A percentile compares a stretch with the other conserved stretches of the same genome.
phyloP scores from a whole-genome alignment of 768 basidiomycete species.

The Leucosporidium scottii region DNA sequence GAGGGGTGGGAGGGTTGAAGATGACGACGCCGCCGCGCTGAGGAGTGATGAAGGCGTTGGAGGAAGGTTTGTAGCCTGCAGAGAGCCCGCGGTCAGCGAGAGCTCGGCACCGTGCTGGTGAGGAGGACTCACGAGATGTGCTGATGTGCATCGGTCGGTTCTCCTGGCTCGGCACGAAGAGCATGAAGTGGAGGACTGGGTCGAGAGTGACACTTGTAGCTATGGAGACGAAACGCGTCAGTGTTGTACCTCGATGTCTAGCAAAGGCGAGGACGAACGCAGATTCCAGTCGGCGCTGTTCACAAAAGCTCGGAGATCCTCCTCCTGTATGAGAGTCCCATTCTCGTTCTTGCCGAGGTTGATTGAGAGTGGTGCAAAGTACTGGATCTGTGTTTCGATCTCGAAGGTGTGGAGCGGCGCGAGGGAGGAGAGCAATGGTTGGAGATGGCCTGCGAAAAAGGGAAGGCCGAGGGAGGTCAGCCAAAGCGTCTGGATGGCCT shows the following conservation, averaged over 20 bases:
- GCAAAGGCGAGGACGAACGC: slow-evolving; percentile 49
- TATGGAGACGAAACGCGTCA: slow-evolving; percentile 40
- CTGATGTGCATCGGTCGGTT: slow-evolving; percentile 65
- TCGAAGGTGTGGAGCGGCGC: slow-evolving; percentile 76
- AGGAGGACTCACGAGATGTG: background rate
- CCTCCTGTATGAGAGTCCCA: slow-evolving; percentile 58
- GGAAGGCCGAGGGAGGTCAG: too few species aligned
- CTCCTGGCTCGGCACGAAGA: slow-evolving; percentile 71
- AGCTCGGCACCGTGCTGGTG: background rate
- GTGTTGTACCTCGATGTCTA: too few species aligned
- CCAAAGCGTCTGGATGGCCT: background rate
- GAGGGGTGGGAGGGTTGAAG: slow-evolving; percentile 50
- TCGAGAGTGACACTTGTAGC: slow-evolving; percentile 89
- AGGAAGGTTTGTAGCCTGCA: slow-evolving; percentile 50
- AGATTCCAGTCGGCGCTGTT: slow-evolving; percentile 95
- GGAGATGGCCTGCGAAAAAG: slow-evolving; percentile 55
- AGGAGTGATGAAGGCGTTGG: slow-evolving; percentile 74
- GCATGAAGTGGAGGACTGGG: slow-evolving; percentile 83
- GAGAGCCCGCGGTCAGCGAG: background rate
- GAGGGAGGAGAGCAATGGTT: slow-evolving; percentile 58
- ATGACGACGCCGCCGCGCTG: slow-evolving; percentile 90
- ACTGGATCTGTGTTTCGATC: slow-evolving; percentile 89
- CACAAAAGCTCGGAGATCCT: slow-evolving; percentile 84
- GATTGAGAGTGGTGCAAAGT: slow-evolving; percentile 81
- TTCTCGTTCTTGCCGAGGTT: slow-evolving; percentile 47